Evolutionary conservation across 257 asterid genomes (phyloP).

Genomic region (Datura wrightii): DNA sequence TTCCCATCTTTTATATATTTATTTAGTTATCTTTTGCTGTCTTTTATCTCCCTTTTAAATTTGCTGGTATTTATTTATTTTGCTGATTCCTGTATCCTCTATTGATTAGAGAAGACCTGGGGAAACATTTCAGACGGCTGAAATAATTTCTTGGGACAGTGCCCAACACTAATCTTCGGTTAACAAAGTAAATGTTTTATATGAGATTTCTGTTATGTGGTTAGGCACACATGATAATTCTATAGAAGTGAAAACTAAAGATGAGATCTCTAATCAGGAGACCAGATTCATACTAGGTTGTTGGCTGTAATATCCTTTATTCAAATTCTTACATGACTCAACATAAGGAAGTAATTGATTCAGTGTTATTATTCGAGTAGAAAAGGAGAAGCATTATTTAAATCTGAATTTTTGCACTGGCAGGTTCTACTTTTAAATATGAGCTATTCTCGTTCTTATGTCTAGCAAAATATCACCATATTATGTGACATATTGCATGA

Average conservation of each 20-base stretch:
- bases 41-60: no score
- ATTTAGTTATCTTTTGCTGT: no score
- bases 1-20: no score
- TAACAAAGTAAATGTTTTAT: background rate
- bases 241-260: conserved; percentile 4
- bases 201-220: background rate
- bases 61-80: no score
- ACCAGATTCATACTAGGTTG: conserved; percentile 2
- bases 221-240: background rate
- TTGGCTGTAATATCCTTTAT: background rate
- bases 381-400: background rate
- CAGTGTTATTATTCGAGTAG: background rate
- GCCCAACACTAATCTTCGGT: no score
- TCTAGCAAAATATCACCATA: conserved; percentile 12
- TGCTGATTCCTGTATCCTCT: no score
- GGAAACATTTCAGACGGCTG: no score
- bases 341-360: background rate
- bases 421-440: background rate
- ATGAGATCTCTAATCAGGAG: background rate
- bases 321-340: background rate
- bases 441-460: background rate
- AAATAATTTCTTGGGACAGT: no score
- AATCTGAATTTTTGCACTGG: background rate
- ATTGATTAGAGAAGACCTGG: no score
- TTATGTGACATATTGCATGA: background rate